These are phyloP conservation scores for Thielaviopsis euricoi DNA, from an alignment of 2,329 filamentous ascomycete genomes.

Conservation along the genomic window DNA sequence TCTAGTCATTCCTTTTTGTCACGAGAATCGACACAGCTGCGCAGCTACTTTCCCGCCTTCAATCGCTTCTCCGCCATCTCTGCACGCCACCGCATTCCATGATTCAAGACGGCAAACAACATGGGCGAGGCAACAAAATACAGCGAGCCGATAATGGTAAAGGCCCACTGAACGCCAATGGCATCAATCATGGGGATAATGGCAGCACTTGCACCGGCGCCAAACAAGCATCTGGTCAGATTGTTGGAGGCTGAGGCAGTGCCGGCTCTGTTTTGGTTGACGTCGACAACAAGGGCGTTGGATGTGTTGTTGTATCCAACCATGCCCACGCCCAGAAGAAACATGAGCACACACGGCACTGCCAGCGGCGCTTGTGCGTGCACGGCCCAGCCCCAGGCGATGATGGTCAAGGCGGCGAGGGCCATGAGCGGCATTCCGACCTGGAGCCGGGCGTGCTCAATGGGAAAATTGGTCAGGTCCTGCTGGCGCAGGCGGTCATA, in stretches of 20 bases:
- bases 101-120: constrained; percentile 24
- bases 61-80: not conserved
- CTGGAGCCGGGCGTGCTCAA: constrained; percentile 34
- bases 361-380: constrained; percentile 26
- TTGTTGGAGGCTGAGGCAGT: constrained; percentile 41
- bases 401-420: constrained; percentile 28
- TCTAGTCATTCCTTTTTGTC: too few species aligned
- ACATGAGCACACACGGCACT: constrained; percentile 29
- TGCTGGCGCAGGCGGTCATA: constrained; percentile 36
- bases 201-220: constrained; percentile 33
- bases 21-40: too few species aligned
- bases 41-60: not conserved
- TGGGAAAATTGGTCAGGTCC: constrained; percentile 31
- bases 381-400: constrained; percentile 37
- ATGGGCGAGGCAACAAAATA: constrained; percentile 23
- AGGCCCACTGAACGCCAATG: constrained; percentile 35
- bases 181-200: constrained; percentile 34
- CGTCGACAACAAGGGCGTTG: constrained; percentile 37
- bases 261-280: constrained; percentile 34
- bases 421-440: constrained; percentile 33
- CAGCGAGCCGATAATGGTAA: constrained; percentile 29
- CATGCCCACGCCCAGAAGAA: constrained; percentile 30
- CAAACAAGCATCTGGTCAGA: constrained; percentile 36
- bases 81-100: constrained; percentile 1
- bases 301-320: constrained; percentile 38